These are phyloP conservation scores for Phaeosphaeria sp. DNA, from an alignment of 2,329 filamentous ascomycete species.

Conservation along the genomic window DNA sequence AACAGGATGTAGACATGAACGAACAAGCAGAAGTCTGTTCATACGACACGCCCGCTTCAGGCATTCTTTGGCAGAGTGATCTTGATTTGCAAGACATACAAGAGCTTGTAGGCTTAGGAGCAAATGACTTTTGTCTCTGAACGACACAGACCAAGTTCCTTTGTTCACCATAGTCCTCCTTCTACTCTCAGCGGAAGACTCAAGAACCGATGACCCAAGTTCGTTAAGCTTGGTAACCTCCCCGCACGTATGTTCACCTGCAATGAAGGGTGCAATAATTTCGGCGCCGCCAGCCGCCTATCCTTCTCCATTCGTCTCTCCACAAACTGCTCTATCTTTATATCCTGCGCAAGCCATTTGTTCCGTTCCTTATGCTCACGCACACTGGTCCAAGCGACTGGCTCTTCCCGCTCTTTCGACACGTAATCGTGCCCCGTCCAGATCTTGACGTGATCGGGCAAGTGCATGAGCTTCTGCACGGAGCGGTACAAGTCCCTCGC, in stretches of 20 bases:
- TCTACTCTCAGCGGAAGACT: slow-evolving; percentile 9
- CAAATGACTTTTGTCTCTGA: not conserved
- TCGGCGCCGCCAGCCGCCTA: slow-evolving; percentile 36
- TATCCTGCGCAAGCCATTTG: slow-evolving; percentile 39
- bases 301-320: slow-evolving; percentile 40
- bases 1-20: not conserved
- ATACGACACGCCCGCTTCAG: not conserved
- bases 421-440: slow-evolving; percentile 49
- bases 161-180: slow-evolving; percentile 3
- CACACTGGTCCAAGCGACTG: slow-evolving; percentile 45
- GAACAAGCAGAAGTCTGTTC: not conserved
- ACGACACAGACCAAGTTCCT: not conserved
- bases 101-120: slow-evolving; percentile 18
- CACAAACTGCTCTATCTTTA: slow-evolving; percentile 42
- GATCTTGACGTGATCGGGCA: slow-evolving; percentile 38
- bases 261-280: slow-evolving; percentile 46
- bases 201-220: slow-evolving; percentile 7
- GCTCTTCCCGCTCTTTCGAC: slow-evolving; percentile 17
- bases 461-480: slow-evolving; percentile 28
- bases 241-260: slow-evolving; percentile 52
- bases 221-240: slow-evolving; percentile 31
- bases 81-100: slow-evolving; percentile 16
- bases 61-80: slow-evolving; percentile 5
- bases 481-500: slow-evolving; percentile 36
- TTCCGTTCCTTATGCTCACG: slow-evolving; percentile 42